Conservation (phyloP, 2,329 filamentous ascomycete species). For the Shiraia sp. region DNA sequence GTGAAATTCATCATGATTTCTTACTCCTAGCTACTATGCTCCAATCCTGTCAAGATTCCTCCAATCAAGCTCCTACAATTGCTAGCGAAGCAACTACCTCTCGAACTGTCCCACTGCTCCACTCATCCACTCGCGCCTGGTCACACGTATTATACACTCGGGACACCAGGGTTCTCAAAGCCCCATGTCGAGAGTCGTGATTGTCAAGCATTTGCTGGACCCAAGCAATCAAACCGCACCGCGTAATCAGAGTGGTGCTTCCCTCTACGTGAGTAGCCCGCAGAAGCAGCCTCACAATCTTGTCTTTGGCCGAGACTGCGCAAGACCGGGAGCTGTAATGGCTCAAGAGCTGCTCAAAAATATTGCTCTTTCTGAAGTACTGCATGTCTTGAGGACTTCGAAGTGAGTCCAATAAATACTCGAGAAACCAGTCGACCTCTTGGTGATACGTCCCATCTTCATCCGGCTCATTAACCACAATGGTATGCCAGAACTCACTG, state of each 20-base stretch:
- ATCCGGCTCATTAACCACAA: constrained; percentile 74
- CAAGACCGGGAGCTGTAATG: constrained; percentile 70
- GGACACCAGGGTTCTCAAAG: constrained; percentile 60
- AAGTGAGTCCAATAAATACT: constrained; percentile 71
- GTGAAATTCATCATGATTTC: too few species aligned
- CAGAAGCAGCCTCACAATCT: constrained; percentile 66
- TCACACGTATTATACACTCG: constrained; percentile 69
- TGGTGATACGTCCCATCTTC: constrained; percentile 72
- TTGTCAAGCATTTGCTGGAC: constrained; percentile 62
- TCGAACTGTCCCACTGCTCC: constrained; percentile 58
- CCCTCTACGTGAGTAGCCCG: constrained; percentile 71
- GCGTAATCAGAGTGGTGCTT: constrained; percentile 78
- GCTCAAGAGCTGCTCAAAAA: constrained; percentile 76
- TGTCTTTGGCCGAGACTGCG: constrained; percentile 61
- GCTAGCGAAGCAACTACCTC: constrained; percentile 11
- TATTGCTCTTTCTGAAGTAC: constrained; percentile 61
- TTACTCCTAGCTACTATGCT: too few species aligned
- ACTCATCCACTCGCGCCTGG: constrained; percentile 64
- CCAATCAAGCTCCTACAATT: constrained; percentile 3
- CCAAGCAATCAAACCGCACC: constrained; percentile 77
- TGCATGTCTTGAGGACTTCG: constrained; percentile 62
- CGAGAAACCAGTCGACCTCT: constrained; percentile 75
- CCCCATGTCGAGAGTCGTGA: constrained; percentile 53
- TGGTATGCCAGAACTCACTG: constrained; percentile 66
- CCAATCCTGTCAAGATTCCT: too few species aligned